These are phyloP conservation scores for Solanum virginianum DNA, from an alignment of 257 asterid genomes.

Conservation along the genomic window DNA sequence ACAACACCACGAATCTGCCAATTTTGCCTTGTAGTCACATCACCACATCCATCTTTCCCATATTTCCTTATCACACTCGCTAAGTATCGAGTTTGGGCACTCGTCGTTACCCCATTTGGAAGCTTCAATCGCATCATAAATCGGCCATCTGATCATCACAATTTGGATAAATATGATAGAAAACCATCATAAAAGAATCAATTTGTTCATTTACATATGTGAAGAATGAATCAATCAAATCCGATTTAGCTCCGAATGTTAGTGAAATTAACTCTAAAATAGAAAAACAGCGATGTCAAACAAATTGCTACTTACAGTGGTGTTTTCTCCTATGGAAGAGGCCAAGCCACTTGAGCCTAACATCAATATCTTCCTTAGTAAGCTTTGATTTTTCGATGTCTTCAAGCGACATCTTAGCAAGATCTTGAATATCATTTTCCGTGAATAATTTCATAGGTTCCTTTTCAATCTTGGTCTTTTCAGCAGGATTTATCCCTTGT, in stretches of 20 bases:
- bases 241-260: not conserved
- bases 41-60: conserved; percentile 85
- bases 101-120: conserved; percentile 90
- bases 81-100: conserved; percentile 71
- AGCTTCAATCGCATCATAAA: conserved; percentile 98
- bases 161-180: not conserved
- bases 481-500: conserved; percentile 74
- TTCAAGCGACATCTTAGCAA: conserved; percentile 51
- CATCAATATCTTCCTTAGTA: conserved; percentile 74
- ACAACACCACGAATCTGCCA: conserved; percentile 97
- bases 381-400: conserved; percentile 63
- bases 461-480: conserved; percentile 74
- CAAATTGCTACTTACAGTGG: conserved; percentile 48
- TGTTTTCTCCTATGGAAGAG: conserved; percentile 88
- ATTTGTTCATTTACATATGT: not conserved
- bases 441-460: conserved; percentile 84
- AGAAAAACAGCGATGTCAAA: not conserved
- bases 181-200: not conserved
- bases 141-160: conserved; percentile 55
- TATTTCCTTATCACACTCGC: conserved; percentile 73
- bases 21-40: conserved; percentile 88
- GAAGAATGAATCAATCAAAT: not conserved
- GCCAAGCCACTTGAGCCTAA: conserved; percentile 95
- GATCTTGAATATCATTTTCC: conserved; percentile 72
- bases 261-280: not conserved